phyloP scores from a whole-genome alignment of 345 rosid genomes.

The Brassica juncea region DNA sequence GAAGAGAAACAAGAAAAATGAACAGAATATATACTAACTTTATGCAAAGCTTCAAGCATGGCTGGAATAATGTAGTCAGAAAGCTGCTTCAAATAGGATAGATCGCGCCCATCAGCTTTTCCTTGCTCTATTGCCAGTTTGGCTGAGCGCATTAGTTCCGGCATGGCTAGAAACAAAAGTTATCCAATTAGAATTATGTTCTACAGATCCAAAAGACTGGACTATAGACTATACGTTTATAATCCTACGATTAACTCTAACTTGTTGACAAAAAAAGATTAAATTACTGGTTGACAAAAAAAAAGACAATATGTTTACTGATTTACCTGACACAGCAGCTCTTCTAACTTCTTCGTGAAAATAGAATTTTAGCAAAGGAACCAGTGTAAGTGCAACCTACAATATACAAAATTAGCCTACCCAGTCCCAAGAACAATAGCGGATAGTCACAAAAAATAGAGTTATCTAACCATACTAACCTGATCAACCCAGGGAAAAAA shows the following conservation, averaged over 20 bases:
- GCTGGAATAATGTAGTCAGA: constrained; percentile 95
- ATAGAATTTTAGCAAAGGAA: constrained; percentile 96
- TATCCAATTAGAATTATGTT: constrained; percentile 16
- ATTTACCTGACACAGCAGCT: constrained; percentile 98
- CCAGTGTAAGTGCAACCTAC: constrained; percentile 94
- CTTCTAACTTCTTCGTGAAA: constrained; percentile 99
- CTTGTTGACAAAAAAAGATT: background rate
- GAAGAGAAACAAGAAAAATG: background rate
- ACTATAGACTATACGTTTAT: background rate
- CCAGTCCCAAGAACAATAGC: background rate
- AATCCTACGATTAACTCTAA: too few relatives aligned
- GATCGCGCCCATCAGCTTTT: constrained; percentile 75
- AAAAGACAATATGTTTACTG: background rate
- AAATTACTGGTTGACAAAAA: too few relatives aligned
- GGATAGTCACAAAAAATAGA: background rate
- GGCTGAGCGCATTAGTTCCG: constrained; percentile 91
- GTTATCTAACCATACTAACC: constrained; percentile 45
- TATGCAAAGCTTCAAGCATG: constrained; percentile 90
- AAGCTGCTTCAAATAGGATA: constrained; percentile 85
- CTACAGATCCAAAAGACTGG: background rate
- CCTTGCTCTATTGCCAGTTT: constrained; percentile 97
- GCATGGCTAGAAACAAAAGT: constrained; percentile 71
- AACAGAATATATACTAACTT: constrained; percentile 53
- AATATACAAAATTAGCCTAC: constrained; percentile 20
- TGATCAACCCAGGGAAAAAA: constrained; percentile 99